Conservation (phyloP, 2,329 filamentous ascomycete genomes). For the Fusarium drepaniforme region DNA sequence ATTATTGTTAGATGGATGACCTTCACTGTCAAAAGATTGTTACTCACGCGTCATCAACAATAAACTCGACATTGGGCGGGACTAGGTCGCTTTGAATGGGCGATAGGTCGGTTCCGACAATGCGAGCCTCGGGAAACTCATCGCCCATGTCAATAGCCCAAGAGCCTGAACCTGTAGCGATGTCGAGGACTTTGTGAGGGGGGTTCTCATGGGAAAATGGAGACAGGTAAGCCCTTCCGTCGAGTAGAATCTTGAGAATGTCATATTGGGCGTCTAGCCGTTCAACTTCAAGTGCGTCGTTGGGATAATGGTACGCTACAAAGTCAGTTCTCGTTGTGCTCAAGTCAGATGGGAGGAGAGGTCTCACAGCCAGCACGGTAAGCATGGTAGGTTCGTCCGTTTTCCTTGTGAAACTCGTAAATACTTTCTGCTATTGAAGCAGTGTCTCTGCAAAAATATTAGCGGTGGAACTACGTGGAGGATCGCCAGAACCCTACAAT, state of each 20-base stretch:
- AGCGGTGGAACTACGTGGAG: background rate
- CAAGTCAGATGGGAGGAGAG: background rate
- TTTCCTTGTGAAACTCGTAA: background rate
- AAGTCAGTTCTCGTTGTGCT: background rate
- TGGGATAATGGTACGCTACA: conserved; percentile 4
- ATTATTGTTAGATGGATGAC: no score
- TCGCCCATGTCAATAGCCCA: conserved; percentile 6
- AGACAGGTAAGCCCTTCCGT: background rate
- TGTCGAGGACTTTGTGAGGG: conserved; percentile 3
- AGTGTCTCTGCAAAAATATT: background rate
- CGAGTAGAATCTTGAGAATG: conserved; percentile 2
- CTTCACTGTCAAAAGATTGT: no score
- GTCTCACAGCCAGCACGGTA: background rate
- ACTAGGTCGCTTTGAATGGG: background rate
- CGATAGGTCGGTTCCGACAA: conserved; percentile 6
- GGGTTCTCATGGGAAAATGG: background rate
- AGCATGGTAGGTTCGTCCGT: background rate
- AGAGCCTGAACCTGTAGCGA: conserved; percentile 2
- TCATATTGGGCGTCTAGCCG: background rate
- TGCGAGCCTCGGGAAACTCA: background rate
- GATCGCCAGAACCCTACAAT: background rate
- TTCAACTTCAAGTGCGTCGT: background rate
- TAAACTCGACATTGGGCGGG: background rate
- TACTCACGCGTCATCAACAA: conserved; percentile 7
- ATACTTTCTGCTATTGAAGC: background rate